Evolutionary conservation across 2,329 filamentous ascomycete genomes (phyloP).

Genomic region (Neonectria ditissima): DNA sequence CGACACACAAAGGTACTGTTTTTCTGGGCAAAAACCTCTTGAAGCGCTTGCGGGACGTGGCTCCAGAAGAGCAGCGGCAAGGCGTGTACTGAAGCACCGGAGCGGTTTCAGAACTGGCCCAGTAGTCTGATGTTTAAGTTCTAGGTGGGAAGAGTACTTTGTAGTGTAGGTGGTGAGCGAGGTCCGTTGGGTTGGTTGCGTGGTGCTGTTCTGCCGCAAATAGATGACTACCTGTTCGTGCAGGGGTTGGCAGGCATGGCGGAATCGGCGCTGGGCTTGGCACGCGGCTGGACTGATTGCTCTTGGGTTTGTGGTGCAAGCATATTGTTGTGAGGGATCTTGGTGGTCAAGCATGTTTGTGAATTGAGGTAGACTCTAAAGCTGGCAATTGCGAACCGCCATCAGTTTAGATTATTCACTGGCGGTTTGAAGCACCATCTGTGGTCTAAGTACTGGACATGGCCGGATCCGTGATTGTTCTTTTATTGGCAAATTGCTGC

Average conservation of each 20-base stretch:
- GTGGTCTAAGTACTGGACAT: neutral
- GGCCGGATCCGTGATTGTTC: neutral
- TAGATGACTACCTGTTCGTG: neutral
- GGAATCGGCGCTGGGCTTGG: neutral
- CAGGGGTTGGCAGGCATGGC: neutral
- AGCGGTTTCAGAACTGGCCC: conserved; percentile 33
- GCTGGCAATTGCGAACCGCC: neutral
- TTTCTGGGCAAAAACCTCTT: too few relatives aligned
- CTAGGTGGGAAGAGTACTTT: too few relatives aligned
- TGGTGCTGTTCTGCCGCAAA: neutral
- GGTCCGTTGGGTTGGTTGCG: too few relatives aligned
- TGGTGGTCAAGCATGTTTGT: neutral
- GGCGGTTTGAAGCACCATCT: neutral
- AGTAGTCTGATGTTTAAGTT: neutral
- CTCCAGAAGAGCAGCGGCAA: conserved; percentile 21
- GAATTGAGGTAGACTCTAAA: neutral
- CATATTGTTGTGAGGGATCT: too few relatives aligned
- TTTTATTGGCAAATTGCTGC: neutral
- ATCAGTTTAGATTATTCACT: too few relatives aligned
- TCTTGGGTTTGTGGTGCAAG: too few relatives aligned
- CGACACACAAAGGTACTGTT: too few relatives aligned
- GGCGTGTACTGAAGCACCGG: conserved; percentile 39
- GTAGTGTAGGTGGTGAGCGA: too few relatives aligned
- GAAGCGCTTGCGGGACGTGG: conserved; percentile 36
- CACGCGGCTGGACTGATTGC: too few relatives aligned